A percentile compares a stretch with the other conserved stretches of the same genome.
These are phyloP conservation scores for Claviceps capensis DNA, from an alignment of 2,329 filamentous ascomycete species.

Conservation along the genomic window DNA sequence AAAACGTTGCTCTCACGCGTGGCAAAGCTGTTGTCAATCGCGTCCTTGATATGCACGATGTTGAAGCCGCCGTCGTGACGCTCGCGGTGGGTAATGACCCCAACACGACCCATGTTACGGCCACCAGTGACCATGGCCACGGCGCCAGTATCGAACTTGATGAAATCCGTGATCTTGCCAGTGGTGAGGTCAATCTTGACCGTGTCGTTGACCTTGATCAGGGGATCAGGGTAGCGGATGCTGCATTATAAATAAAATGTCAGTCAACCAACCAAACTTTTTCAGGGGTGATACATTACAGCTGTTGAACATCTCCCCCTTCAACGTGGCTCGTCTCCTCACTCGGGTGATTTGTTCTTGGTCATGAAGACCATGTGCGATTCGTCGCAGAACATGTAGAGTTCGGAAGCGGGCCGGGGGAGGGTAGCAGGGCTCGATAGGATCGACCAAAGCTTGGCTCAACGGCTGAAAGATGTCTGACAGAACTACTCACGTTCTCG, in stretches of 20 bases:
- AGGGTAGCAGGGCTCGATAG: conserved; percentile 12
- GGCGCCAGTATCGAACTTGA: conserved; percentile 97
- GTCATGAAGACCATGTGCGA: neutral
- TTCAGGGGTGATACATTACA: conserved; percentile 41
- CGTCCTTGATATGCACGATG: conserved; percentile 99
- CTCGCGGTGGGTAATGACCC: conserved; percentile 99
- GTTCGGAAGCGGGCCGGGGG: conserved; percentile 8
- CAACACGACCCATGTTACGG: conserved; percentile 99
- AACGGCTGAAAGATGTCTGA: conserved; percentile 99
- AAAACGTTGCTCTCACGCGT: conserved; percentile 99
- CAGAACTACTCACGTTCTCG: conserved; percentile 94
- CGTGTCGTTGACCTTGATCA: conserved; percentile 99
- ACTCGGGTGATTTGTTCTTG: neutral
- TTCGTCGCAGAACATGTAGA: conserved; percentile 5
- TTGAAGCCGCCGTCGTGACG: conserved; percentile 99
- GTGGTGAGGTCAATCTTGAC: conserved; percentile 97
- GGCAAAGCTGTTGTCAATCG: conserved; percentile 99
- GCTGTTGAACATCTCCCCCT: conserved; percentile 23
- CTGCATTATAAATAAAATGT: conserved; percentile 35
- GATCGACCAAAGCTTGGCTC: conserved; percentile 93
- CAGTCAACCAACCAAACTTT: conserved; percentile 15
- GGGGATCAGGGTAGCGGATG: conserved; percentile 97
- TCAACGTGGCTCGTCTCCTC: conserved; percentile 8
- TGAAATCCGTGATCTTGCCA: conserved; percentile 96
- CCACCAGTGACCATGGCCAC: conserved; percentile 98